Percentiles rank a stretch among this genome's conserved stretches.
These are phyloP conservation scores for Halenospora varia DNA, from an alignment of 495 filamentous ascomycete genomes.

Conservation along the genomic window DNA sequence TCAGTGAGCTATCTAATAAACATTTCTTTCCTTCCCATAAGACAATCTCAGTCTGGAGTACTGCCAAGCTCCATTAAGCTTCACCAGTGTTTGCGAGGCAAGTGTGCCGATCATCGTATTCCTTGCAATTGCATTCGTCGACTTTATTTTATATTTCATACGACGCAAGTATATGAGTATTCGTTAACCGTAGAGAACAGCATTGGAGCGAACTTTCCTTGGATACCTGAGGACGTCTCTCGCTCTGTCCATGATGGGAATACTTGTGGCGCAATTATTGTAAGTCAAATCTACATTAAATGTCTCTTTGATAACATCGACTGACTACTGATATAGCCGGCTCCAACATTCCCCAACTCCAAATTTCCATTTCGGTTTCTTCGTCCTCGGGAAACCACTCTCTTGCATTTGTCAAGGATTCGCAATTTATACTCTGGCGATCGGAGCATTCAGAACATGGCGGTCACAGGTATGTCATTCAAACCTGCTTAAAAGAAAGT, in stretches of 20 bases:
- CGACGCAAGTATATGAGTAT: background rate
- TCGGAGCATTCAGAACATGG: conserved; percentile 66
- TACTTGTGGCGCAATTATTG: conserved; percentile 65
- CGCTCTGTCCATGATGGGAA: conserved; percentile 62
- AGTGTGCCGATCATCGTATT: too few species aligned
- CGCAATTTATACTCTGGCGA: conserved; percentile 49
- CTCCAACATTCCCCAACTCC: conserved; percentile 47
- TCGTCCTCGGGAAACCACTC: conserved; percentile 61
- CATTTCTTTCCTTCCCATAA: too few species aligned
- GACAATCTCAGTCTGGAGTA: too few species aligned
- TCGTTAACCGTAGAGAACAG: conserved; percentile 35
- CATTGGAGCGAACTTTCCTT: conserved; percentile 76
- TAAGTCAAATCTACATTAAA: conserved; percentile 31
- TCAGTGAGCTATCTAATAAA: too few species aligned
- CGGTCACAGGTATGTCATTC: too few species aligned
- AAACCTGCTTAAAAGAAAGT: too few species aligned
- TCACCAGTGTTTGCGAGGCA: background rate
- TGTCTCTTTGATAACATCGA: background rate
- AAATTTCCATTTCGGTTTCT: conserved; percentile 50
- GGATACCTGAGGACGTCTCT: conserved; percentile 72
- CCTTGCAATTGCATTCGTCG: background rate
- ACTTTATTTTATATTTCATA: background rate
- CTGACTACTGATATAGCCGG: conserved; percentile 17
- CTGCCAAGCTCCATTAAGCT: background rate
- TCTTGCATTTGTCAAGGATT: conserved; percentile 52